Conservation (phyloP, 495 filamentous ascomycete species). For the Pyronema omphalodes region DNA sequence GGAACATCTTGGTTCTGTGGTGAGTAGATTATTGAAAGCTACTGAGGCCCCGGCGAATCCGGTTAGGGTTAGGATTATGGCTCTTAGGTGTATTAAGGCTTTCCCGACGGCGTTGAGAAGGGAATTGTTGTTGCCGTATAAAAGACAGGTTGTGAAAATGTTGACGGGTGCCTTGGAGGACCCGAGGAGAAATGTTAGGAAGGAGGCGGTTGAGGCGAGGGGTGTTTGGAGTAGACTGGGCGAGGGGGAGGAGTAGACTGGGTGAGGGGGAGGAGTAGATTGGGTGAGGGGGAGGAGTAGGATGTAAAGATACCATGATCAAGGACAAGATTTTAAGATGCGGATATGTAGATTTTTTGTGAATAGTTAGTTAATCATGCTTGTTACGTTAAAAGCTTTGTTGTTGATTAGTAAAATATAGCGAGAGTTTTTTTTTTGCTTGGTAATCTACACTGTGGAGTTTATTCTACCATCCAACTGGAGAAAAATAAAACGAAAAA, state of each 20-base stretch:
- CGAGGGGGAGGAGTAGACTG: constrained; percentile 33
- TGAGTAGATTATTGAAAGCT: constrained; percentile 38
- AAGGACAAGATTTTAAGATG: background rate
- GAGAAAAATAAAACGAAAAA: too few relatives aligned
- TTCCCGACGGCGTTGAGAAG: constrained; percentile 32
- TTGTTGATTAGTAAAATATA: background rate
- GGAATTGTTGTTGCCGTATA: constrained; percentile 39
- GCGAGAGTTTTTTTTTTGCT: too few relatives aligned
- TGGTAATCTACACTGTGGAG: too few relatives aligned
- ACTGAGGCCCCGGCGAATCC: constrained; percentile 11
- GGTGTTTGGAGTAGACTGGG: constrained; percentile 49
- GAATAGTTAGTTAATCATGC: background rate
- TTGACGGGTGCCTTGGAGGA: constrained; percentile 44
- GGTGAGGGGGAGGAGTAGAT: background rate
- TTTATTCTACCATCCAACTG: too few relatives aligned
- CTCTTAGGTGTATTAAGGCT: constrained; percentile 38
- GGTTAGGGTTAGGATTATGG: constrained; percentile 32
- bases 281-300: background rate
- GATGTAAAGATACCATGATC: background rate
- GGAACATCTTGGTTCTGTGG: constrained; percentile 41
- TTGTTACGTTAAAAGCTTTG: background rate
- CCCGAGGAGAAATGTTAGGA: constrained; percentile 45
- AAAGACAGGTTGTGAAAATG: constrained; percentile 35
- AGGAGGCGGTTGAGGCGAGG: constrained; percentile 45
- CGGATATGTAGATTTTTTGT: background rate